Evolutionary conservation across 1,284 basidiomycete genomes (phyloP).

Genomic region (Rhodotorula mucilaginosa): DNA sequence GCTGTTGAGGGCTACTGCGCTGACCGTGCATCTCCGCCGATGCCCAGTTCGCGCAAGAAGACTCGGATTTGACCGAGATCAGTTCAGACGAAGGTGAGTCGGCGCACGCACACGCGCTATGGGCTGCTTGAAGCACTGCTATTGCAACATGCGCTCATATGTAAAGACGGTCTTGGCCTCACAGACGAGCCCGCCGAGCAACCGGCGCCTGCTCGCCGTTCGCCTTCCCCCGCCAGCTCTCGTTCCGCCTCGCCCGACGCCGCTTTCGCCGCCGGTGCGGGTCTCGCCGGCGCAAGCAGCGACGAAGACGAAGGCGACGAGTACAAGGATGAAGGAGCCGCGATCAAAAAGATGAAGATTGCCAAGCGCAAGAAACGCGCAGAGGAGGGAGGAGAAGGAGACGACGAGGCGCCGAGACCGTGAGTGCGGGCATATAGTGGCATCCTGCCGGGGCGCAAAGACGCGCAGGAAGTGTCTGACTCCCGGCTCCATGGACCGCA

Average conservation of each 20-base stretch:
- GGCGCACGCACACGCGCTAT: not conserved
- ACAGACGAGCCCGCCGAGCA: not conserved
- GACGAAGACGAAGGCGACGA: conserved; percentile 31
- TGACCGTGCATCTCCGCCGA: not conserved
- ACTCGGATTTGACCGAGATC: conserved; percentile 29
- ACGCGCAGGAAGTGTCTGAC: too few relatives aligned
- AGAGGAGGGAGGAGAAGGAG: conserved; percentile 52
- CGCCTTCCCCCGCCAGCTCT: conserved; percentile 9
- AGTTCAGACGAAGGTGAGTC: conserved; percentile 16
- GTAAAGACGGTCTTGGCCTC: too few relatives aligned
- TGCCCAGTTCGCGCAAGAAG: conserved; percentile 29
- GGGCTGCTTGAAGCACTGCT: not conserved
- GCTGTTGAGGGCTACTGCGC: not conserved
- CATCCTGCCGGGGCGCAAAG: too few relatives aligned
- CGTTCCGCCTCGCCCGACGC: conserved; percentile 11
- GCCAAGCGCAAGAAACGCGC: conserved; percentile 55
- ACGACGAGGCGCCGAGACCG: conserved; percentile 59
- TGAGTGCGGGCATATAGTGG: conserved; percentile 47
- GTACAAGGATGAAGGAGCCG: conserved; percentile 16
- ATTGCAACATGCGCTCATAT: not conserved
- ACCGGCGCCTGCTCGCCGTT: conserved; percentile 5
- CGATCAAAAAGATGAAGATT: conserved; percentile 47
- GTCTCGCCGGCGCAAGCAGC: not conserved
- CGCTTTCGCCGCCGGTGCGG: not conserved
- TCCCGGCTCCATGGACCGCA: too few relatives aligned